phyloP scores from a whole-genome alignment of 1,139 yeast genomes.

The Blastobotrys aristatus region DNA sequence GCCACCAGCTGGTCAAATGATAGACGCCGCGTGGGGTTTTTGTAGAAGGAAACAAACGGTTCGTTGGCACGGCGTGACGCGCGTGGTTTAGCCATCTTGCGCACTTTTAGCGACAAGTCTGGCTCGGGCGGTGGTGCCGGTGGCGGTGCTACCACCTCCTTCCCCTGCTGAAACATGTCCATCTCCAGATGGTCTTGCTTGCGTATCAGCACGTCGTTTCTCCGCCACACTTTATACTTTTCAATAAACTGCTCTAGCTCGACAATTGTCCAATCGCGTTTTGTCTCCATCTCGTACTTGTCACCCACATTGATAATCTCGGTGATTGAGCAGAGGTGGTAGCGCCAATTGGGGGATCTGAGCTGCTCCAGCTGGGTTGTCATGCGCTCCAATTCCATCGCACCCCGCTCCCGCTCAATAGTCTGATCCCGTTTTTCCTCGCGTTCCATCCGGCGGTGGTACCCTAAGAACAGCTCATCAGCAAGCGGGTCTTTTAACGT shows the following conservation, averaged over 20 bases:
- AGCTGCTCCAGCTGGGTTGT: conserved; percentile 44
- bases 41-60: conserved; percentile 21
- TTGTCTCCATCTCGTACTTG: conserved; percentile 44
- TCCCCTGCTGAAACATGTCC: too few relatives aligned
- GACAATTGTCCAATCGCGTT: conserved; percentile 47
- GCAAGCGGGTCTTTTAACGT: conserved; percentile 45
- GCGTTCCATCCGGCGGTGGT: conserved; percentile 60
- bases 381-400: conserved; percentile 49
- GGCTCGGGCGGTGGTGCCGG: too few relatives aligned
- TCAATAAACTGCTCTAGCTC: conserved; percentile 47
- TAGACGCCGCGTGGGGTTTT: conserved; percentile 18
- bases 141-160: too few relatives aligned
- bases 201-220: conserved; percentile 23
- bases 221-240: conserved; percentile 45
- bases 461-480: conserved; percentile 44
- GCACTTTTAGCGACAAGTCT: too few relatives aligned
- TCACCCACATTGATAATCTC: conserved; percentile 46
- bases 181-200: conserved; percentile 7
- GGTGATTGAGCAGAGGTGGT: conserved; percentile 49
- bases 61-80: conserved; percentile 5
- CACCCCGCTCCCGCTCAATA: conserved; percentile 49
- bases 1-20: conserved; percentile 23
- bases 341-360: conserved; percentile 52
- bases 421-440: conserved; percentile 61
- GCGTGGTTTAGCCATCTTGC: too few relatives aligned